Evolutionary conservation across 352 stramenopile genomes (phyloP).

Genomic region (Phytophthora agathidicida): DNA sequence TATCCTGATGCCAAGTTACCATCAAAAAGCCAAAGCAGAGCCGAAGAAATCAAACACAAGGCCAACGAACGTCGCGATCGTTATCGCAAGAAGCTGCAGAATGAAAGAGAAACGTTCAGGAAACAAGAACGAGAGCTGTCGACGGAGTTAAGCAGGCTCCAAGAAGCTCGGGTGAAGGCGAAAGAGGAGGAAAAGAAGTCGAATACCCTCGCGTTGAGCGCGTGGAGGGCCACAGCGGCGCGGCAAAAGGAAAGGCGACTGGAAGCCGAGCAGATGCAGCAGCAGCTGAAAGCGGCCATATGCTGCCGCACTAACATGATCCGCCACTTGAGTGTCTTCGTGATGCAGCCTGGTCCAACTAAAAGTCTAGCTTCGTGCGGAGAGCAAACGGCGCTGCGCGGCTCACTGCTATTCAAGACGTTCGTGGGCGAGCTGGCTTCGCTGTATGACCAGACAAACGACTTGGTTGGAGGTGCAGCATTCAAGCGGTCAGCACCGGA

Average conservation of each 20-base stretch:
- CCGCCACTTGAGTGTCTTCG: slow-evolving; percentile 1
- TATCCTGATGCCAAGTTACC: too few species aligned
- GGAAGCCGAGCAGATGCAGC: slow-evolving; percentile 14
- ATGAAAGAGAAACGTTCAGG: slow-evolving; percentile 14
- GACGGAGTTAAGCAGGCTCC: neutral
- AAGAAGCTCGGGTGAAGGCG: neutral
- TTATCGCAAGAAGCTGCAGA: slow-evolving; percentile 18
- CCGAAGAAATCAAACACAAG: neutral
- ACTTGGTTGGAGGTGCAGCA: slow-evolving; percentile 4
- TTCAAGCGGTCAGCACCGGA: neutral
- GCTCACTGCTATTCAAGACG: slow-evolving; percentile 14
- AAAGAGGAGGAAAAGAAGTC: slow-evolving; percentile 8
- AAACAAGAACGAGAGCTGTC: slow-evolving; percentile 21
- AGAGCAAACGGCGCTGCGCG: neutral
- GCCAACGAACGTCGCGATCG: slow-evolving; percentile 10
- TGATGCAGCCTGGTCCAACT: neutral
- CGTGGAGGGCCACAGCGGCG: slow-evolving; percentile 16
- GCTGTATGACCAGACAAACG: slow-evolving; percentile 20
- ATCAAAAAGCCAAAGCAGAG: neutral
- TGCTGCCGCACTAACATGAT: slow-evolving; percentile 3
- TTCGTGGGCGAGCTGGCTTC: slow-evolving; percentile 27
- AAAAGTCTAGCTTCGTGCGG: neutral
- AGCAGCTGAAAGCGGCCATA: slow-evolving; percentile 13
- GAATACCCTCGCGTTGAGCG: slow-evolving; percentile 9
- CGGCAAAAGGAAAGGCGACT: slow-evolving; percentile 29